phyloP scores from a whole-genome alignment of 225 moss, liverwort and hornwort species.

The Polytrichum commune region DNA sequence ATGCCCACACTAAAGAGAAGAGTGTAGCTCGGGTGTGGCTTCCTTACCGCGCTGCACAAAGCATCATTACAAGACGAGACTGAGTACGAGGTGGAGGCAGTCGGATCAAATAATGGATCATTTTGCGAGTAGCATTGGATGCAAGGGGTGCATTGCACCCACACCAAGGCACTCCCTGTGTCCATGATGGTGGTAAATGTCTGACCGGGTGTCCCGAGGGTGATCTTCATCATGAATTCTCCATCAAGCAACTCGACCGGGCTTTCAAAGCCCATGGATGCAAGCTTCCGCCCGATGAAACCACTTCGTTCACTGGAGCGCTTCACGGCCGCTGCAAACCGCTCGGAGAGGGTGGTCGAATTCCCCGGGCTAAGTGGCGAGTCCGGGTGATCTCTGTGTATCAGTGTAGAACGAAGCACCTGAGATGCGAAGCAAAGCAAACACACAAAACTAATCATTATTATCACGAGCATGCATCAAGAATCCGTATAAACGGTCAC shows the following conservation, averaged over 20 bases:
- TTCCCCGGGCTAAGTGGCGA: conserved; percentile 8
- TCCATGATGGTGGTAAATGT: conserved; percentile 4
- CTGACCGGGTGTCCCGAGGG: conserved; percentile 22
- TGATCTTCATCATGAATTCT: conserved; percentile 17
- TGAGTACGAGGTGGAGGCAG: conserved; percentile 20
- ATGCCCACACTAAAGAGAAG: too few relatives aligned
- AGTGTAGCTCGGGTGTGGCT: neutral
- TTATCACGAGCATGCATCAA: too few relatives aligned
- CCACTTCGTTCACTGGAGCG: neutral
- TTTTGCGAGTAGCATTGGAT: conserved; percentile 16
- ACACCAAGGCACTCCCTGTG: conserved; percentile 18
- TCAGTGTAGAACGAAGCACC: conserved; percentile 22
- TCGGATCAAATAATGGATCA: conserved; percentile 8
- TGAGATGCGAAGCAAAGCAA: conserved; percentile 11
- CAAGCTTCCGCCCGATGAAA: neutral
- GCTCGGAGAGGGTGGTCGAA: neutral
- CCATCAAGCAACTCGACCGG: neutral
- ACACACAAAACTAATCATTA: too few relatives aligned
- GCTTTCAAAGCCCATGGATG: neutral
- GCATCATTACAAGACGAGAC: conserved; percentile 18
- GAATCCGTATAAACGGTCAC: too few relatives aligned
- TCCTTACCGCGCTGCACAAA: conserved; percentile 28
- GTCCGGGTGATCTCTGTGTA: conserved; percentile 13
- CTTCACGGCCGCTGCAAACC: neutral
- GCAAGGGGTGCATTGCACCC: conserved; percentile 58